These are phyloP conservation scores for Neoboletus brunneissimus DNA, from an alignment of 768 basidiomycete species.

Conservation along the genomic window DNA sequence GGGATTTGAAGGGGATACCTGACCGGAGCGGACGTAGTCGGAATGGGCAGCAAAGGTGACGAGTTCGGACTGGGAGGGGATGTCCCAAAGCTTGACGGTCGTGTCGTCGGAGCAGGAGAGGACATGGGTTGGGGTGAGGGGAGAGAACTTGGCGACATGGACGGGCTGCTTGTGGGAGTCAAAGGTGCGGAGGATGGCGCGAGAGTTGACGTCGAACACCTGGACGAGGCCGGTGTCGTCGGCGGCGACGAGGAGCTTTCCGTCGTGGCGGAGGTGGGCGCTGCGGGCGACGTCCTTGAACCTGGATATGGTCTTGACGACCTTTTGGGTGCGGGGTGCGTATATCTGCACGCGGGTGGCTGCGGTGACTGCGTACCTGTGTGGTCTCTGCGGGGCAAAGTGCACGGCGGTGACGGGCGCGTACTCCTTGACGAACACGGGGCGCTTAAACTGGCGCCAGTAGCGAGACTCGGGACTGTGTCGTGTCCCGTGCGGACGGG, in stretches of 20 bases:
- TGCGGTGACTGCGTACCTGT: conserved; percentile 93
- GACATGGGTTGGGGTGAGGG: conserved; percentile 74
- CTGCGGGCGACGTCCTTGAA: conserved; percentile 96
- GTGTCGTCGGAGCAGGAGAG: conserved; percentile 97
- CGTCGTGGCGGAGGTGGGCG: conserved; percentile 86
- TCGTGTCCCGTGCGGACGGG: conserved; percentile 55
- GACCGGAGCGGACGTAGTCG: conserved; percentile 94
- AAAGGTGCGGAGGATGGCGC: conserved; percentile 90
- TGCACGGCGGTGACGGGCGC: conserved; percentile 94
- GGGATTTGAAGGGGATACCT: conserved; percentile 80
- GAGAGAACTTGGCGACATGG: conserved; percentile 90
- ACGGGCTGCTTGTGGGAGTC: conserved; percentile 96
- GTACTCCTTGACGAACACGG: conserved; percentile 96
- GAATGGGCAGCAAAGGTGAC: conserved; percentile 82
- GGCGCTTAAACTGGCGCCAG: conserved; percentile 86
- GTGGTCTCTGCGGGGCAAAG: conserved; percentile 83
- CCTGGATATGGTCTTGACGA: conserved; percentile 92
- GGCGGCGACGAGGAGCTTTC: conserved; percentile 92
- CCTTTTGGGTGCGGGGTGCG: conserved; percentile 92
- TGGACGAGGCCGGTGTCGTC: conserved; percentile 91
- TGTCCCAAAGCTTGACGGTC: conserved; percentile 91
- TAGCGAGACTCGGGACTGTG: conserved; percentile 75
- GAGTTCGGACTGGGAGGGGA: conserved; percentile 81
- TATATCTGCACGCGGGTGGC: conserved; percentile 94
- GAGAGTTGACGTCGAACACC: conserved; percentile 91